Percentiles rank a stretch among this genome's conserved stretches.
These are phyloP conservation scores for Talaromyces borbonicus DNA, from an alignment of 495 filamentous ascomycete genomes.

Conservation along the genomic window DNA sequence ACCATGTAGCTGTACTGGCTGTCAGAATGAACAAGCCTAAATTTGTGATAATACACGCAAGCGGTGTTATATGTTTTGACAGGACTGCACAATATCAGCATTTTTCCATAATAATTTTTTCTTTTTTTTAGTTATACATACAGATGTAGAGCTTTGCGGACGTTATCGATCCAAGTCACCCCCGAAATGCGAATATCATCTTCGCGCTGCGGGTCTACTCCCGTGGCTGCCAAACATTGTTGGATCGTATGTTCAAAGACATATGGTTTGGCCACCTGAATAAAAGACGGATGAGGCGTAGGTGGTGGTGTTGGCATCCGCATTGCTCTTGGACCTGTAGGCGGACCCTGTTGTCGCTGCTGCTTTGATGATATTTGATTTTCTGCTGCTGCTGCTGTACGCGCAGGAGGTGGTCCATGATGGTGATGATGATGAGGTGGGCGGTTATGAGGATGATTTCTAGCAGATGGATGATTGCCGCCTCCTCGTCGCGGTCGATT, in stretches of 20 bases:
- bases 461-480: background rate
- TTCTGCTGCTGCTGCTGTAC: background rate
- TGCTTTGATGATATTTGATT: background rate
- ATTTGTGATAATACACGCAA: constrained; percentile 78
- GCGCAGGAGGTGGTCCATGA: constrained; percentile 1
- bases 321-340: constrained; percentile 6
- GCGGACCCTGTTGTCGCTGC: background rate
- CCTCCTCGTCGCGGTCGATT: background rate
- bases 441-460: constrained; percentile 2
- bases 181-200: constrained; percentile 64
- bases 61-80: constrained; percentile 80
- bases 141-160: constrained; percentile 61
- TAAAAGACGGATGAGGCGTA: constrained; percentile 63
- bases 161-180: constrained; percentile 70
- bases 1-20: constrained; percentile 55
- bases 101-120: background rate
- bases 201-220: constrained; percentile 51
- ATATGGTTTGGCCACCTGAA: constrained; percentile 59
- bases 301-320: constrained; percentile 38
- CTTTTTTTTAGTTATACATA: too few relatives aligned
- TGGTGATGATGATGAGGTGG: background rate
- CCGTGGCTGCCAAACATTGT: constrained; percentile 43
- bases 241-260: constrained; percentile 54
- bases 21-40: constrained; percentile 68
- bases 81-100: constrained; percentile 38